A percentile compares a stretch with the other conserved stretches of the same genome.
Conservation (phyloP, 2,329 filamentous ascomycete species). For the Pezicula rhizophila region DNA sequence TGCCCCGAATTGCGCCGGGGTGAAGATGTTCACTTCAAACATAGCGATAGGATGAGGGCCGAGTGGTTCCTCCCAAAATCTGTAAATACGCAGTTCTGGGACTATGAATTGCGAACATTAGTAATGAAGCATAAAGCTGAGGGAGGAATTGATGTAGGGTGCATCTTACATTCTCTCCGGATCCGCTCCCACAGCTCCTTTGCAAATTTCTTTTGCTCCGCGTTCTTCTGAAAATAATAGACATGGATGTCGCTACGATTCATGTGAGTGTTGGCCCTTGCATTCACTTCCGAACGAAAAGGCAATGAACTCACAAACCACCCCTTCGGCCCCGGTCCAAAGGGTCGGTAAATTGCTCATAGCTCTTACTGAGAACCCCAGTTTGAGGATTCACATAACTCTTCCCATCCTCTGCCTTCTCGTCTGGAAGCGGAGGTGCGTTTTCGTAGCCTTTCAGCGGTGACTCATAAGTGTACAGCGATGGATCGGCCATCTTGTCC, state of each 20-base stretch:
- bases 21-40: constrained; percentile 90
- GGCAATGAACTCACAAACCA: constrained; percentile 54
- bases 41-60: constrained; percentile 80
- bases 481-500: constrained; percentile 40
- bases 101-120: constrained; percentile 40
- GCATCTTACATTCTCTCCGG: constrained; percentile 63
- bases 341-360: constrained; percentile 62
- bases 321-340: constrained; percentile 60
- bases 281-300: neutral
- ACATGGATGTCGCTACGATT: constrained; percentile 67
- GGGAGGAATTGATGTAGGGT: neutral
- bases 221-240: constrained; percentile 66
- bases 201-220: constrained; percentile 60
- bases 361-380: constrained; percentile 58
- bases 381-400: constrained; percentile 63
- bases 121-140: neutral
- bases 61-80: constrained; percentile 68
- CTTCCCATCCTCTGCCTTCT: constrained; percentile 62
- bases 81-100: constrained; percentile 78
- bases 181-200: constrained; percentile 71
- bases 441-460: constrained; percentile 46
- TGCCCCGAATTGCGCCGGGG: constrained; percentile 80
- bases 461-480: constrained; percentile 42
- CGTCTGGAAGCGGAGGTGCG: constrained; percentile 37
- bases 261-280: neutral